Percentiles rank a stretch among this genome's conserved stretches.
Conservation (phyloP, 352 stramenopile species). For the Albugo laibachii region DNA sequence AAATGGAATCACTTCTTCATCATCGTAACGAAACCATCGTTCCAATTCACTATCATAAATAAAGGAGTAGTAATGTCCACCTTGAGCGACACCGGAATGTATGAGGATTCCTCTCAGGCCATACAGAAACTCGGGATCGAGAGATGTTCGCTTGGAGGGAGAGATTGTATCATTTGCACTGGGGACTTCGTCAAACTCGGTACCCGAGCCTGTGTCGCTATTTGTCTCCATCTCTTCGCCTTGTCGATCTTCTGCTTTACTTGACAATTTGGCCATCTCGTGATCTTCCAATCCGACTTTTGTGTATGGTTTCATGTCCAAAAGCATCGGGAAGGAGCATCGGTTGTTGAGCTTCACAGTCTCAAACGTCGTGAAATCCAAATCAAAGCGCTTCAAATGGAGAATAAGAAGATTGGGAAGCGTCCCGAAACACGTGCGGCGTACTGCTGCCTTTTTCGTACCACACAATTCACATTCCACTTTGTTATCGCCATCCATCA, state of each 20-base stretch:
- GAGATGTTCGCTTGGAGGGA: not conserved
- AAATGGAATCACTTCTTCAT: slow-evolving; percentile 97
- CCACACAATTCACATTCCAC: slow-evolving; percentile 94
- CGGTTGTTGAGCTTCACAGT: slow-evolving; percentile 99
- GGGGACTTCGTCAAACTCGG: not conserved
- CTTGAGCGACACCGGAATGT: slow-evolving; percentile 95
- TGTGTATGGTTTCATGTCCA: slow-evolving; percentile 98
- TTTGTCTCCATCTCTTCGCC: slow-evolving; percentile 30
- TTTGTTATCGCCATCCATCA: slow-evolving; percentile 99
- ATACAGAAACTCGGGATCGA: slow-evolving; percentile 91
- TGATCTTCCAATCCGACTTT: slow-evolving; percentile 91
- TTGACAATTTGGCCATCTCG: slow-evolving; percentile 20
- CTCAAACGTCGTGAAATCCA: slow-evolving; percentile 99
- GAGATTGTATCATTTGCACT: not conserved
- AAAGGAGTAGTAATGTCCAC: slow-evolving; percentile 97
- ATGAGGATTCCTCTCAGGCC: slow-evolving; percentile 94
- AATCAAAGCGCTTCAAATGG: slow-evolving; percentile 98
- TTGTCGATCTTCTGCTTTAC: slow-evolving; percentile 16
- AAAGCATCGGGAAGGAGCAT: slow-evolving; percentile 91
- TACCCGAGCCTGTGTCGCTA: not conserved
- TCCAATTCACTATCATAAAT: slow-evolving; percentile 77
- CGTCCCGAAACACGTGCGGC: slow-evolving; percentile 87
- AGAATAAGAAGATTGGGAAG: slow-evolving; percentile 96
- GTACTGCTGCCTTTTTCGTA: slow-evolving; percentile 93
- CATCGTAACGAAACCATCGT: slow-evolving; percentile 98